Percentiles rank a stretch among this genome's conserved stretches.
Conservation (phyloP, 345 rosid species). For the Rhodomyrtus tomentosa region DNA sequence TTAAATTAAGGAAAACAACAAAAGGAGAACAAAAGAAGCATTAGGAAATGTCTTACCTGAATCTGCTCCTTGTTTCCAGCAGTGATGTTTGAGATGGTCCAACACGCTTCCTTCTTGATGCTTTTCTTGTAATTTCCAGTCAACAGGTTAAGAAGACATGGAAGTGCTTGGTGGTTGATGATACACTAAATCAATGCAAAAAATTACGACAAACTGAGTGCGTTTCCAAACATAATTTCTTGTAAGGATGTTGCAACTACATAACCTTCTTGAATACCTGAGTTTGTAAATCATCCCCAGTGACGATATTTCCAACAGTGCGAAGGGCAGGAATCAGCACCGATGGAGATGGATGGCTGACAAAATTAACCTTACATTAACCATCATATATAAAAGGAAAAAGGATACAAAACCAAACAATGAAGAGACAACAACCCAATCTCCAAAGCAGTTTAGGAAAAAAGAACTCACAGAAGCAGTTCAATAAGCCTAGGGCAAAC, state of each 20-base stretch:
- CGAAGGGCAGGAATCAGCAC: slow-evolving; percentile 87
- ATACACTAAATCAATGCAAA: slow-evolving; percentile 25
- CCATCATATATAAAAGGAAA: not conserved
- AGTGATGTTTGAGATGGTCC: slow-evolving; percentile 86
- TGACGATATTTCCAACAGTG: slow-evolving; percentile 79
- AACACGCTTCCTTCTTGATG: slow-evolving; percentile 87
- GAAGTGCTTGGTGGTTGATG: slow-evolving; percentile 54
- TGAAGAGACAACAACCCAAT: not conserved
- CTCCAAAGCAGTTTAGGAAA: not conserved
- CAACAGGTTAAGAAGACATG: slow-evolving; percentile 49
- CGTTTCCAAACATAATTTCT: not conserved
- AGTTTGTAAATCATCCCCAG: slow-evolving; percentile 71
- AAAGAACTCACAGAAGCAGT: slow-evolving; percentile 50
- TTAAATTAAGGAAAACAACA: not conserved
- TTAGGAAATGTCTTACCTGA: slow-evolving; percentile 18
- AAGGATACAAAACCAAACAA: not conserved
- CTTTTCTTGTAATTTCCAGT: slow-evolving; percentile 57
- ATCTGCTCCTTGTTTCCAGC: slow-evolving; percentile 75
- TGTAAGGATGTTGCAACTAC: not conserved
- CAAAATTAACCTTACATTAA: not conserved
- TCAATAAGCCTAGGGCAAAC: slow-evolving; percentile 66
- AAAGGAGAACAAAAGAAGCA: not conserved
- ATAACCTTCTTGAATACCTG: slow-evolving; percentile 30
- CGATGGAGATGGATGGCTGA: slow-evolving; percentile 61
- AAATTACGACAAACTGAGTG: not conserved